phyloP scores from a whole-genome alignment of 108 stramenopile genomes.

The Nitzschia sp. region DNA sequence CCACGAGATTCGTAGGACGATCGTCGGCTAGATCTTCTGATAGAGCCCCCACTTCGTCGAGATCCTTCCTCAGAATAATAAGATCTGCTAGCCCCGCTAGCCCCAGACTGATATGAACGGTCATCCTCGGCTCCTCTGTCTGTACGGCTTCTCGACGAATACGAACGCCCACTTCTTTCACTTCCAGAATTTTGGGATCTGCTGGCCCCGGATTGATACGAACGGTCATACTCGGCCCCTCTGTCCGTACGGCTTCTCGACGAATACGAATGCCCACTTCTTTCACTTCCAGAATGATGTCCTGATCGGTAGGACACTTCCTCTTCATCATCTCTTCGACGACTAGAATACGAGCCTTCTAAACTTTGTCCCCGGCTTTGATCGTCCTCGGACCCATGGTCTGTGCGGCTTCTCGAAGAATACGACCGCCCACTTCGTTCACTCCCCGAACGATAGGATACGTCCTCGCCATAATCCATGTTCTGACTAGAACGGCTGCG shows the following conservation, averaged over 20 bases:
- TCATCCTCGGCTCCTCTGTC: not conserved
- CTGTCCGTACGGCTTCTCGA: not conserved
- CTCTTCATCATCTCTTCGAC: not conserved
- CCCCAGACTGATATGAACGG: not conserved
- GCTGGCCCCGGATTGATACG: not conserved
- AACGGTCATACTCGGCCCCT: not conserved
- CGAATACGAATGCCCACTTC: not conserved
- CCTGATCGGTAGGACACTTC: not conserved
- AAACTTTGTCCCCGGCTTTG: too few relatives aligned
- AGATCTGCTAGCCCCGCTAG: slow-evolving; percentile 4
- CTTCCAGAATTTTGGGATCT: not conserved
- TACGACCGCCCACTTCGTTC: slow-evolving; percentile 5
- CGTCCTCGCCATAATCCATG: not conserved
- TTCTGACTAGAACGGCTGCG: not conserved
- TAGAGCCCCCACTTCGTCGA: too few relatives aligned
- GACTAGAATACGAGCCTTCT: not conserved
- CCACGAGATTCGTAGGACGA: too few relatives aligned
- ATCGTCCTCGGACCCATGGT: too few relatives aligned
- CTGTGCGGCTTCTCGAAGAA: not conserved
- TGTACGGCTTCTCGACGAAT: not conserved
- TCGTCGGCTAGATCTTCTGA: too few relatives aligned
- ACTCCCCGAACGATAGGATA: not conserved
- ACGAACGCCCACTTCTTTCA: too few relatives aligned
- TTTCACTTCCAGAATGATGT: not conserved
- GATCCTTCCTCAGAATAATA: not conserved